Evolutionary conservation across 495 filamentous ascomycete genomes (phyloP).

Genomic region (Neohortaea acidophila): DNA sequence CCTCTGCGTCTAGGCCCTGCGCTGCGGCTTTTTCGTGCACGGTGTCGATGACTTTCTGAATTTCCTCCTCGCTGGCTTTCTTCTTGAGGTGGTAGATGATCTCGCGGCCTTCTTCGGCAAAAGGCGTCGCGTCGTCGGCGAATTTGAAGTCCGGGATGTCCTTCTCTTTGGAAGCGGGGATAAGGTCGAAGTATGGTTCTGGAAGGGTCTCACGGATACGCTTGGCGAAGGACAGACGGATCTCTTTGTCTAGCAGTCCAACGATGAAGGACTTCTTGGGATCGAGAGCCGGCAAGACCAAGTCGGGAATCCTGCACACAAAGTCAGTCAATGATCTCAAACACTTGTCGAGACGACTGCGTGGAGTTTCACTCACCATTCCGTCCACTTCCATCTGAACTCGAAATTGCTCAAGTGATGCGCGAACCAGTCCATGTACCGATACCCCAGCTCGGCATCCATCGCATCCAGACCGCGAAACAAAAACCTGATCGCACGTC

Average conservation of each 20-base stretch:
- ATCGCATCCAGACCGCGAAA: conserved; percentile 66
- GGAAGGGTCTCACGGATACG: conserved; percentile 89
- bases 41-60: conserved; percentile 54
- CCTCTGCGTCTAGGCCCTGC: conserved; percentile 43
- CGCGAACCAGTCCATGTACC: conserved; percentile 95
- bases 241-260: conserved; percentile 89
- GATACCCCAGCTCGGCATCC: conserved; percentile 71
- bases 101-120: conserved; percentile 62
- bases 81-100: conserved; percentile 62
- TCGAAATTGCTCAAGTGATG: conserved; percentile 98
- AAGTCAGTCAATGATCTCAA: conserved; percentile 3
- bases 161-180: conserved; percentile 75
- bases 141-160: conserved; percentile 94
- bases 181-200: conserved; percentile 65
- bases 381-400: conserved; percentile 98
- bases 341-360: not conserved
- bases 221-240: conserved; percentile 87
- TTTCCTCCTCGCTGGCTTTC: conserved; percentile 68
- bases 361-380: conserved; percentile 68
- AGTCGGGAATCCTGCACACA: conserved; percentile 54
- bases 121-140: conserved; percentile 56
- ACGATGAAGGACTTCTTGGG: conserved; percentile 85
- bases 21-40: conserved; percentile 57
- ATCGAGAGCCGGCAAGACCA: conserved; percentile 57
- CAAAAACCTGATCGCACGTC: conserved; percentile 81